Evolutionary conservation across 1,139 yeast genomes (phyloP).

Genomic region (Debaryomyces psychrophilus): DNA sequence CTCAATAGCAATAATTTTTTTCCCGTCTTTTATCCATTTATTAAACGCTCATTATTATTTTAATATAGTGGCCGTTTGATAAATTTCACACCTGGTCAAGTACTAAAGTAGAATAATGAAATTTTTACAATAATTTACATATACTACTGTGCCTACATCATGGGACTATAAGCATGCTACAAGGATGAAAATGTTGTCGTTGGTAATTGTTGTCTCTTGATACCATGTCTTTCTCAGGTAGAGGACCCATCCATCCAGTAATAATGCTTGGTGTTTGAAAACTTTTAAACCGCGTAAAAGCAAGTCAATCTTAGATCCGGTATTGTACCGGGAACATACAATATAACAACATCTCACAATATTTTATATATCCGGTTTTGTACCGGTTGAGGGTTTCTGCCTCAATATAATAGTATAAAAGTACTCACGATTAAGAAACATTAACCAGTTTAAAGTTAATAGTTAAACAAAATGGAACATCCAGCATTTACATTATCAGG

Average conservation of each 20-base stretch:
- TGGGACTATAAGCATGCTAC: neutral
- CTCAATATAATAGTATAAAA: neutral
- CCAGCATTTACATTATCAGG: conserved; percentile 78
- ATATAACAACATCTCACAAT: neutral
- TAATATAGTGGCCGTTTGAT: conserved; percentile 9
- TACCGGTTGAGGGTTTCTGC: conserved; percentile 1
- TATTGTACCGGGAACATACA: neutral
- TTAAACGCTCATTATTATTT: conserved; percentile 11
- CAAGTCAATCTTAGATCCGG: neutral
- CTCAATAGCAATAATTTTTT: conserved; percentile 10
- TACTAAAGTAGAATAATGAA: neutral
- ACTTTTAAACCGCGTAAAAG: conserved; percentile 10
- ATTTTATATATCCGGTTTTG: neutral
- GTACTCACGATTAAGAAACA: conserved; percentile 4
- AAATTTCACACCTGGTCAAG: conserved; percentile 8
- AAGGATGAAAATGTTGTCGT: neutral
- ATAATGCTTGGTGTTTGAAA: conserved; percentile 10
- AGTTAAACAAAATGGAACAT: conserved; percentile 58
- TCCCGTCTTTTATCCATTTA: conserved; percentile 9
- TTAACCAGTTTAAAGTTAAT: neutral
- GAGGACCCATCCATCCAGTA: conserved; percentile 8
- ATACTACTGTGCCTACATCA: neutral
- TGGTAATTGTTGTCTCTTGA: neutral
- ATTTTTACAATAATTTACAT: neutral
- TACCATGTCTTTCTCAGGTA: neutral